These are phyloP conservation scores for Pelargonium australe DNA, from an alignment of 441 rosid species.

Conservation along the genomic window DNA sequence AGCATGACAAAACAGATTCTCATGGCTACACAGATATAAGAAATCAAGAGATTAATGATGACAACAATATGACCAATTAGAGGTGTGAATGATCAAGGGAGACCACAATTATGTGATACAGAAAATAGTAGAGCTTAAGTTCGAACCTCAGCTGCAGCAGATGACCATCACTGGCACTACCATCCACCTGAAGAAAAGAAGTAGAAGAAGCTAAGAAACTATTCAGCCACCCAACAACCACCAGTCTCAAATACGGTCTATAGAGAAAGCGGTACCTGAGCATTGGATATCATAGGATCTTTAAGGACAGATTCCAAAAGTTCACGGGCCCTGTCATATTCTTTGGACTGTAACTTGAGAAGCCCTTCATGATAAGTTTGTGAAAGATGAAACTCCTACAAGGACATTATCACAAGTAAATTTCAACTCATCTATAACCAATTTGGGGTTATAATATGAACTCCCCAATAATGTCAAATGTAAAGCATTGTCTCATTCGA, in stretches of 20 bases:
- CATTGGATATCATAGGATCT: constrained; percentile 72
- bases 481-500: too few relatives aligned
- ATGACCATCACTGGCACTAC: constrained; percentile 65
- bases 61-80: background rate
- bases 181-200: constrained; percentile 48
- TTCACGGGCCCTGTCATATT: constrained; percentile 68
- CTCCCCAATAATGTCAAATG: background rate
- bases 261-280: constrained; percentile 44
- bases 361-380: constrained; percentile 92
- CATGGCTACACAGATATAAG: background rate
- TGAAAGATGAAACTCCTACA: constrained; percentile 87
- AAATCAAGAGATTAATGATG: background rate
- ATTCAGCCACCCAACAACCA: background rate
- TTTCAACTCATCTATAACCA: background rate
- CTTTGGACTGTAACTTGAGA: constrained; percentile 80
- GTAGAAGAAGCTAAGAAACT: background rate
- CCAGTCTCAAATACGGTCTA: background rate
- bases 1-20: background rate
- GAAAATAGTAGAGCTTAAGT: constrained; percentile 19
- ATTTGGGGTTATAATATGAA: constrained; percentile 1
- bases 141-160: constrained; percentile 75
- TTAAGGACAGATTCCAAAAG: constrained; percentile 73
- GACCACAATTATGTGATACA: background rate
- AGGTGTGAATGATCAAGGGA: background rate
- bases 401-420: background rate